Conservation (phyloP, 2,329 filamentous ascomycete genomes). For the Diaporthe citrichinensis region DNA sequence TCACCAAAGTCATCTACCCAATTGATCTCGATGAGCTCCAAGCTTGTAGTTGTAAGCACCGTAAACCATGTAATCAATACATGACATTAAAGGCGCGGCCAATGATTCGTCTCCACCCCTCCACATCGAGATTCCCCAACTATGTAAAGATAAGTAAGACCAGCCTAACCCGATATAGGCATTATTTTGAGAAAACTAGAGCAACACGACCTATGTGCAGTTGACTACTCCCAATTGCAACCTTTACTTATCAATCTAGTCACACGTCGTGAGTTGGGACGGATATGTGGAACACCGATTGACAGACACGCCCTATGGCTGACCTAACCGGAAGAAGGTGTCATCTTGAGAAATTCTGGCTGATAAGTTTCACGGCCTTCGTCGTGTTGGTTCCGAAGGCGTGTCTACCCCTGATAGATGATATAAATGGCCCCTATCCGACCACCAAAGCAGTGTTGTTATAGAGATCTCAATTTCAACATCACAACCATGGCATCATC, state of each 20-base stretch:
- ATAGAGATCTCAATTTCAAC: background rate
- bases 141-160: background rate
- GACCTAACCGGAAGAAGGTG: background rate
- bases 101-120: background rate
- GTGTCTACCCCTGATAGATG: background rate
- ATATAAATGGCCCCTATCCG: background rate
- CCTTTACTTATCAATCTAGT: background rate
- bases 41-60: too few species aligned
- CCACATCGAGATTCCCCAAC: background rate
- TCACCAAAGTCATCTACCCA: background rate
- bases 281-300: background rate
- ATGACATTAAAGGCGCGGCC: background rate
- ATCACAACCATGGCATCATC: background rate
- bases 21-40: background rate
- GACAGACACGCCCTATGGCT: background rate
- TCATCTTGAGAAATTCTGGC: background rate
- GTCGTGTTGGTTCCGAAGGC: background rate
- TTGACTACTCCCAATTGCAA: background rate
- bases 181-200: slow-evolving; percentile 12
- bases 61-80: background rate
- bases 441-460: background rate
- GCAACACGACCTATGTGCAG: background rate
- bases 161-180: background rate
- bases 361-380: background rate
- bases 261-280: background rate